phyloP scores from a whole-genome alignment of 1,284 basidiomycete genomes.

The Ceratobasidium sp. region DNA sequence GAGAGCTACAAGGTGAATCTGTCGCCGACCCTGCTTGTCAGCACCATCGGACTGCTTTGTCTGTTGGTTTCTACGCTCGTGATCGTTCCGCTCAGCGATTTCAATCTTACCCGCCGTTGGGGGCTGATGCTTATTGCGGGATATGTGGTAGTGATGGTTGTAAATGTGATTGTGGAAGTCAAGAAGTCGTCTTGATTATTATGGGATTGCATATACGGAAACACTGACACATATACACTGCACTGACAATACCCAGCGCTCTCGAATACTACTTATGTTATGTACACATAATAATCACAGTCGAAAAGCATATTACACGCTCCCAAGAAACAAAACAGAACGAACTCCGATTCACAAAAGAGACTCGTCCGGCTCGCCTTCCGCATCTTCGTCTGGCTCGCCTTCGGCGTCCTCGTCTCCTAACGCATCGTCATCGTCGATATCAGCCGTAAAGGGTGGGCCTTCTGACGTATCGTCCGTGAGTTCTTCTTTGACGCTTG shows the following conservation, averaged over 20 bases:
- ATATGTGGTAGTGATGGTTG: conserved; percentile 79
- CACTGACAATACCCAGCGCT: conserved; percentile 38
- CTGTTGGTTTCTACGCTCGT: conserved; percentile 84
- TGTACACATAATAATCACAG: conserved; percentile 45
- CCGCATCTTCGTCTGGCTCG: conserved; percentile 55
- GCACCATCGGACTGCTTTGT: conserved; percentile 80
- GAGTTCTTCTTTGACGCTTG: conserved; percentile 47
- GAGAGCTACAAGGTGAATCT: conserved; percentile 81
- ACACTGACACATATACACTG: conserved; percentile 39
- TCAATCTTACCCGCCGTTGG: conserved; percentile 83
- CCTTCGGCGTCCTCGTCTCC: conserved; percentile 61
- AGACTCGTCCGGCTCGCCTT: conserved; percentile 62
- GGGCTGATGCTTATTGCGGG: conserved; percentile 82
- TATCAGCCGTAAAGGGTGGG: conserved; percentile 46
- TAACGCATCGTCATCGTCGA: conserved; percentile 60
- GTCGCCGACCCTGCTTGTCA: conserved; percentile 87
- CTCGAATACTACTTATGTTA: conserved; percentile 44
- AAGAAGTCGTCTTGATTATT: conserved; percentile 31
- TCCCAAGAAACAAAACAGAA: conserved; percentile 20
- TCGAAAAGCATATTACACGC: conserved; percentile 9
- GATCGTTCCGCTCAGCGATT: conserved; percentile 88
- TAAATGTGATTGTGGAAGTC: conserved; percentile 83
- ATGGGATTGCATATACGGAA: conserved; percentile 43
- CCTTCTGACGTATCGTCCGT: conserved; percentile 53
- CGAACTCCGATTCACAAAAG: conserved; percentile 13